phyloP scores from a whole-genome alignment of 163 green algal species.

The Volvox carteri region DNA sequence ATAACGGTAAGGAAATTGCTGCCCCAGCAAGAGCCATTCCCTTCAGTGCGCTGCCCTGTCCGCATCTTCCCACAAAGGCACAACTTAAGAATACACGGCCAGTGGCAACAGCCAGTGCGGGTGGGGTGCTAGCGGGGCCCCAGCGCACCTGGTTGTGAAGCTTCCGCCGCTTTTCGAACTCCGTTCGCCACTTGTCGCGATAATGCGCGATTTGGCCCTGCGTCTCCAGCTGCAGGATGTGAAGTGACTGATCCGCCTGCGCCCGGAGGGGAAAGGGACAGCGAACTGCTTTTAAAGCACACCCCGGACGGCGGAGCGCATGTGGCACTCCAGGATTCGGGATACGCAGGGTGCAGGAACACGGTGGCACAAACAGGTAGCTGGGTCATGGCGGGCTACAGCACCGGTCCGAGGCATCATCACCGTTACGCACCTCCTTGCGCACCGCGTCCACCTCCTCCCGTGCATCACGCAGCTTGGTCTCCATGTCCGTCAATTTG shows the following conservation, averaged over 20 bases:
- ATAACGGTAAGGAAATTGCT: too few relatives aligned
- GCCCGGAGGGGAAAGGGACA: background rate
- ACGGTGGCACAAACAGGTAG: background rate
- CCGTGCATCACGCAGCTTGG: conserved; percentile 13
- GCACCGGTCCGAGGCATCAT: background rate
- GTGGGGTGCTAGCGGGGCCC: too few relatives aligned
- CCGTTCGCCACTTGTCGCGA: conserved; percentile 68
- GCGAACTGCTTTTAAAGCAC: background rate
- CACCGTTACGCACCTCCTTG: conserved; percentile 2
- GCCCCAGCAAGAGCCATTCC: too few relatives aligned
- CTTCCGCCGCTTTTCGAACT: conserved; percentile 75
- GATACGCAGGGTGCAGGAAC: background rate
- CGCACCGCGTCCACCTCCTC: conserved; percentile 48
- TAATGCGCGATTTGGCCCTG: conserved; percentile 57
- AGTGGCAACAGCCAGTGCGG: too few relatives aligned
- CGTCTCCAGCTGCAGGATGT: conserved; percentile 61
- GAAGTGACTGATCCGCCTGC: conserved; percentile 45
- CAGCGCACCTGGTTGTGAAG: conserved; percentile 70
- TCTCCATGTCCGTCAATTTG: conserved; percentile 46
- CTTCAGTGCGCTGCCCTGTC: too few relatives aligned
- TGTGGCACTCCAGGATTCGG: background rate
- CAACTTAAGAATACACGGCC: too few relatives aligned
- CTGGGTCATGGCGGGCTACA: background rate
- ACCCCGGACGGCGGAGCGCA: too few relatives aligned
- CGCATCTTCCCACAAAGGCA: too few relatives aligned